Percentiles rank a stretch among this genome's conserved stretches.
Evolutionary conservation across 1,139 yeast genomes (phyloP).

Genomic region (Diutina sp.): DNA sequence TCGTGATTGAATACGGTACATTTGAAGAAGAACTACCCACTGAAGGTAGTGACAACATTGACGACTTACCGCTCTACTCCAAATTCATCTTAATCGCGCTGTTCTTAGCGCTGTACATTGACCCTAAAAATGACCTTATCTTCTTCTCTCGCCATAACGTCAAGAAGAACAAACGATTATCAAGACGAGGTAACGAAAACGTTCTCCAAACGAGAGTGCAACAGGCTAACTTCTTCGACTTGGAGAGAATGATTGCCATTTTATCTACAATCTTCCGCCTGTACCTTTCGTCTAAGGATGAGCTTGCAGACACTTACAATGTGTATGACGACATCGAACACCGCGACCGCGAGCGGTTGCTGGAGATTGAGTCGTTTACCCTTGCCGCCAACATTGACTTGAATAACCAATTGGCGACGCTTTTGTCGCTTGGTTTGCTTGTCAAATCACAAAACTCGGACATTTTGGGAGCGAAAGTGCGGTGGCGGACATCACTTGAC

Average conservation of each 20-base stretch:
- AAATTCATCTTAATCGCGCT: conserved; percentile 55
- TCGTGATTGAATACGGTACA: neutral
- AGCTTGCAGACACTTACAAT: conserved; percentile 13
- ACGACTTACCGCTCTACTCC: conserved; percentile 40
- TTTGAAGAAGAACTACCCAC: neutral
- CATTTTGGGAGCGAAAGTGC: conserved; percentile 44
- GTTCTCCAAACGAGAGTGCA: conserved; percentile 22
- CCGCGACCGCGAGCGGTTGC: conserved; percentile 20
- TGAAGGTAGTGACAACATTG: neutral
- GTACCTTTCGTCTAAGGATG: conserved; percentile 18
- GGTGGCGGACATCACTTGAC: conserved; percentile 52
- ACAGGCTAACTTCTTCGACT: conserved; percentile 50
- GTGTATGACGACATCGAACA: conserved; percentile 19
- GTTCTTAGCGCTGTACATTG: conserved; percentile 56
- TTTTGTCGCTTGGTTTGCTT: conserved; percentile 41
- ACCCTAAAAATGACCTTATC: conserved; percentile 45
- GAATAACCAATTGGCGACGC: conserved; percentile 47
- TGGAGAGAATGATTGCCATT: conserved; percentile 59
- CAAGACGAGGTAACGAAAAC: conserved; percentile 36
- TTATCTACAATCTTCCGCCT: conserved; percentile 42
- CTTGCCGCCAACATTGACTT: conserved; percentile 33
- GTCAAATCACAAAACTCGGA: conserved; percentile 39
- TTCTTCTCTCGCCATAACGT: conserved; percentile 49
- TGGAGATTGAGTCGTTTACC: conserved; percentile 19
- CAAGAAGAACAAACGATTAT: conserved; percentile 21